phyloP scores from a whole-genome alignment of 2,329 filamentous ascomycete genomes.

The Bertia moriformis region DNA sequence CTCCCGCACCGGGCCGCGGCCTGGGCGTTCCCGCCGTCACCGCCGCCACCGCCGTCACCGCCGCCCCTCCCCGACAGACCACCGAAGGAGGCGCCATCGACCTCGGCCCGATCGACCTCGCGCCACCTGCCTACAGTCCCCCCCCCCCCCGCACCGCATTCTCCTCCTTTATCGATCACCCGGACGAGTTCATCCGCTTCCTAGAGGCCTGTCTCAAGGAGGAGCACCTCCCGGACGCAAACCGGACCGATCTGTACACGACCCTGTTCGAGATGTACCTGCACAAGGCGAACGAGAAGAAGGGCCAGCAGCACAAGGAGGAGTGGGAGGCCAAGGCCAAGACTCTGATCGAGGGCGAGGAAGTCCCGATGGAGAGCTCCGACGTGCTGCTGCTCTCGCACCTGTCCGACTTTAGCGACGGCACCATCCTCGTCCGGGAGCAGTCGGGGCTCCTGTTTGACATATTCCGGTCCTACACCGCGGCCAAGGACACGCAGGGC shows the following conservation, averaged over 20 bases:
- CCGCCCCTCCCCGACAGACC: no score
- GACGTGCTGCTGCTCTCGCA: slow-evolving; percentile 88
- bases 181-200: slow-evolving; percentile 81
- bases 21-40: slow-evolving; percentile 36
- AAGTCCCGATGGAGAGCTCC: slow-evolving; percentile 79
- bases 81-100: slow-evolving; percentile 12
- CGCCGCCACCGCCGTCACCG: slow-evolving; percentile 31
- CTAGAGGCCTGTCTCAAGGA: slow-evolving; percentile 75
- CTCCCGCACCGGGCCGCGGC: slow-evolving; percentile 31
- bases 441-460: slow-evolving; percentile 83
- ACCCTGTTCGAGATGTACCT: slow-evolving; percentile 98
- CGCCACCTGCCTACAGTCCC: slow-evolving; percentile 43
- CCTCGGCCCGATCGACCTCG: slow-evolving; percentile 23
- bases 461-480: slow-evolving; percentile 91
- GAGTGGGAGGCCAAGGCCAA: slow-evolving; percentile 88
- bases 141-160: slow-evolving; percentile 82
- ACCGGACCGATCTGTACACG: slow-evolving; percentile 78
- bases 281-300: slow-evolving; percentile 68
- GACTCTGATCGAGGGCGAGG: slow-evolving; percentile 66
- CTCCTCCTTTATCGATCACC: slow-evolving; percentile 88
- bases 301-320: slow-evolving; percentile 49
- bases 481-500: slow-evolving; percentile 77
- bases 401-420: slow-evolving; percentile 75
- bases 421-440: slow-evolving; percentile 83
- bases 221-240: slow-evolving; percentile 52